phyloP scores from a whole-genome alignment of 192 early-diverging fungal species.

The Lunasporangiospora selenospora region DNA sequence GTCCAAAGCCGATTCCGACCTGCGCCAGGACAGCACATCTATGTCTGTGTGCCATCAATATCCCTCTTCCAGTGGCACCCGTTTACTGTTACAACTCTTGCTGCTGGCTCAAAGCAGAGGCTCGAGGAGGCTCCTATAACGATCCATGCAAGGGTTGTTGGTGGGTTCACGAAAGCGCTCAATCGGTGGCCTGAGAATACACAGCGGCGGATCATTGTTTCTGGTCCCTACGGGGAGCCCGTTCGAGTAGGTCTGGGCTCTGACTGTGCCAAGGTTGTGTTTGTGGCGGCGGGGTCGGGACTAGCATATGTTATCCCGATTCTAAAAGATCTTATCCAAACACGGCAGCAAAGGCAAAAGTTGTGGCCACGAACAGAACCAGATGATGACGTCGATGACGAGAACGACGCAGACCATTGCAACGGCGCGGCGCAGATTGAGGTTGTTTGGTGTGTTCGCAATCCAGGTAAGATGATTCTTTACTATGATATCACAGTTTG shows the following conservation, averaged over 20 bases:
- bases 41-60: slow-evolving; percentile 54
- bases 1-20: slow-evolving; percentile 38
- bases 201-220: slow-evolving; percentile 43
- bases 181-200: slow-evolving; percentile 44
- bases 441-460: slow-evolving; percentile 35
- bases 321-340: slow-evolving; percentile 35
- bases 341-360: neutral
- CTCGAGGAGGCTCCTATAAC: slow-evolving; percentile 13
- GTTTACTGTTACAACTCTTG: slow-evolving; percentile 54
- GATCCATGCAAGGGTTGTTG: slow-evolving; percentile 49
- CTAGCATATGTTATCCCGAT: slow-evolving; percentile 53
- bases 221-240: slow-evolving; percentile 51
- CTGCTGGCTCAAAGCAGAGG: slow-evolving; percentile 4
- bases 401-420: neutral
- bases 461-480: slow-evolving; percentile 44
- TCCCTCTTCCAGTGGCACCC: slow-evolving; percentile 63
- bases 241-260: slow-evolving; percentile 16
- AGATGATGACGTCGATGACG: too few relatives aligned
- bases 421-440: slow-evolving; percentile 4
- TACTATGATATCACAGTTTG: too few relatives aligned
- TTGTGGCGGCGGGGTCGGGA: slow-evolving; percentile 55
- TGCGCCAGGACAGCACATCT: slow-evolving; percentile 53
- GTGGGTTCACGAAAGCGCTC: slow-evolving; percentile 49
- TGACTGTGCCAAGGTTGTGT: slow-evolving; percentile 20
- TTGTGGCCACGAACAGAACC: too few relatives aligned